phyloP scores from a whole-genome alignment of 1,284 basidiomycete genomes.

The Sanguinoderma infundibulare region DNA sequence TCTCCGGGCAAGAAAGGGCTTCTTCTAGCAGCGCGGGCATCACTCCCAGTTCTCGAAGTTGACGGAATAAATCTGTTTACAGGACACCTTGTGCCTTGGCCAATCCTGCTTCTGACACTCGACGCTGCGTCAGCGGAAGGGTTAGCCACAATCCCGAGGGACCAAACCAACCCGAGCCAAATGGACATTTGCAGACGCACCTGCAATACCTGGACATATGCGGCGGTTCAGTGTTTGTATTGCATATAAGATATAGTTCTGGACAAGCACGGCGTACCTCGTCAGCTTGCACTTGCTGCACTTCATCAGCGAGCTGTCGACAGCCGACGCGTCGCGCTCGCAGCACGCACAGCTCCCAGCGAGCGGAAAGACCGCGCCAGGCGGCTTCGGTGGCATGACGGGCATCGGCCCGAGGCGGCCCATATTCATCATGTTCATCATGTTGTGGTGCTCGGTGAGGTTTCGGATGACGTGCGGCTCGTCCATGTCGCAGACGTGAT shows the following conservation, averaged over 20 bases:
- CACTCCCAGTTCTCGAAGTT: constrained; percentile 24
- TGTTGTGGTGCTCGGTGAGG: constrained; percentile 6
- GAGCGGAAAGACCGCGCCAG: constrained; percentile 11
- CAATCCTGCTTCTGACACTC: constrained; percentile 23
- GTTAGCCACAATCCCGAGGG: no score
- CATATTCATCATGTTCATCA: constrained; percentile 5
- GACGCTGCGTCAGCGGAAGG: background rate
- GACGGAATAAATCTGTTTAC: constrained; percentile 13
- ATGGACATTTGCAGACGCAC: background rate
- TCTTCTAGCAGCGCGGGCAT: background rate
- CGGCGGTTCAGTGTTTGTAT: background rate
- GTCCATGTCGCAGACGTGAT: constrained; percentile 19
- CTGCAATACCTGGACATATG: constrained; percentile 1
- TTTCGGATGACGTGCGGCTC: constrained; percentile 14
- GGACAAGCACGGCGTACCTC: constrained; percentile 1
- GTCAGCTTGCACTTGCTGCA: constrained; percentile 22
- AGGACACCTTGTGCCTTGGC: constrained; percentile 20
- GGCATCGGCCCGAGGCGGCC: constrained; percentile 8
- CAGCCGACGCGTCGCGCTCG: constrained; percentile 16
- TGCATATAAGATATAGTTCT: background rate
- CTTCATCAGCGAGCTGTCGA: background rate
- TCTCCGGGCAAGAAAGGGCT: background rate
- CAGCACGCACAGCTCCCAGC: constrained; percentile 21
- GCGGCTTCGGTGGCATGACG: constrained; percentile 3
- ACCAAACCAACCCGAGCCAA: background rate